These are phyloP conservation scores for Irpex lacteus DNA, from an alignment of 1,284 basidiomycete genomes.

Conservation along the genomic window DNA sequence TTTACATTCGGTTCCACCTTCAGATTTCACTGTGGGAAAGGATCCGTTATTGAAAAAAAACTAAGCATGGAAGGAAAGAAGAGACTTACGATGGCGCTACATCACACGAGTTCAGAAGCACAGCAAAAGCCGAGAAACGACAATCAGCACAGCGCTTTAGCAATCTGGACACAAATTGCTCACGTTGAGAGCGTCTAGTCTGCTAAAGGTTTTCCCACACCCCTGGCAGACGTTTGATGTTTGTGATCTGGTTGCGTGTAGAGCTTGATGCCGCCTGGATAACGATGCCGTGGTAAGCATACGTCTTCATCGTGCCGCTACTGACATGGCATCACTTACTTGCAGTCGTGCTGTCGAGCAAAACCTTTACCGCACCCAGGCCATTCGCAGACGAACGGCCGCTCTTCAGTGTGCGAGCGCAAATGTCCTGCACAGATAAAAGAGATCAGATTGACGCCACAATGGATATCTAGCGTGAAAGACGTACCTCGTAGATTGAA, in stretches of 20 bases:
- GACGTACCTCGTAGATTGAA: conserved; percentile 77
- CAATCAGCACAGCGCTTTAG: conserved; percentile 6
- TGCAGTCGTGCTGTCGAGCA: conserved; percentile 95
- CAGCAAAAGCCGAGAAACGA: conserved; percentile 6
- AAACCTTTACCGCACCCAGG: conserved; percentile 94
- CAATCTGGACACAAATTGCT: conserved; percentile 24
- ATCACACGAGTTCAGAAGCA: conserved; percentile 17
- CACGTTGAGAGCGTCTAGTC: conserved; percentile 91
- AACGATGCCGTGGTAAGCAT: background rate
- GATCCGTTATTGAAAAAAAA: background rate
- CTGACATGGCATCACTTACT: conserved; percentile 40
- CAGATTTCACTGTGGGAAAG: conserved; percentile 63
- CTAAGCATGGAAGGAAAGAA: background rate
- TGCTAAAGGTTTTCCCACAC: conserved; percentile 92
- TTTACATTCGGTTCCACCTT: conserved; percentile 75
- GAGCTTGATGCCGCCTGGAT: conserved; percentile 75
- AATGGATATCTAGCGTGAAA: background rate
- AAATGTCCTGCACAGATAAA: conserved; percentile 69
- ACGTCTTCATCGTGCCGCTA: background rate
- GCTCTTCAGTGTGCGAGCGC: conserved; percentile 94
- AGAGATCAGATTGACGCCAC: conserved; percentile 13
- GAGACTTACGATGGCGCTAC: conserved; percentile 34
- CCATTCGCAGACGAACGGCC: conserved; percentile 91
- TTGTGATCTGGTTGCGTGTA: conserved; percentile 82
- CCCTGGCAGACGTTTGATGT: conserved; percentile 82